Evolutionary conservation across 2,329 filamentous ascomycete genomes (phyloP).

Genomic region (Rosellinia necatrix): DNA sequence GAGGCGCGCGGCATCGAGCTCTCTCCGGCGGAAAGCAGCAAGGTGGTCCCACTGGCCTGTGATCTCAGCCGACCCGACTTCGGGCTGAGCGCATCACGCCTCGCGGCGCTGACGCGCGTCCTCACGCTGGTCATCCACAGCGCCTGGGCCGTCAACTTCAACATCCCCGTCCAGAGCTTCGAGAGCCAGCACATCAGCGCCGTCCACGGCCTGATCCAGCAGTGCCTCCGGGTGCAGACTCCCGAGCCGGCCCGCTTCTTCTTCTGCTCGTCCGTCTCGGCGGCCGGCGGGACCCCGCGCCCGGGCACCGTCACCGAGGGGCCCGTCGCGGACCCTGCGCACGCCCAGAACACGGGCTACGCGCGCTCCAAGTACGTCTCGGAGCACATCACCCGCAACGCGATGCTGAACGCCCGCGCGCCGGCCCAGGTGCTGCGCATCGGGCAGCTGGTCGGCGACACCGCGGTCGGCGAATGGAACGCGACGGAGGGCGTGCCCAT

Average conservation of each 20-base stretch:
- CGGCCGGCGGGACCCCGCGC: constrained; percentile 46
- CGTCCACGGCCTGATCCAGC: constrained; percentile 49
- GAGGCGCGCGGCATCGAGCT: constrained; percentile 43
- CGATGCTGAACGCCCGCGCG: constrained; percentile 39
- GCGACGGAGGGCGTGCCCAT: constrained; percentile 54
- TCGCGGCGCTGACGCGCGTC: constrained; percentile 35
- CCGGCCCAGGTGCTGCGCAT: constrained; percentile 45
- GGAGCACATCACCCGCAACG: constrained; percentile 48
- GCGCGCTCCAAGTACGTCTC: constrained; percentile 55
- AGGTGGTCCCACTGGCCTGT: constrained; percentile 46
- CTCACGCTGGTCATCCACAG: constrained; percentile 54
- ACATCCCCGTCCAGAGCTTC: constrained; percentile 52
- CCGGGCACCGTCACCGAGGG: constrained; percentile 45
- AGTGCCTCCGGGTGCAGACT: constrained; percentile 44
- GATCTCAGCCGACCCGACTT: constrained; percentile 48
- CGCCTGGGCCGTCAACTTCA: constrained; percentile 62
- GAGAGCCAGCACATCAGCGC: constrained; percentile 52
- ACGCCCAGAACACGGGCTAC: constrained; percentile 57
- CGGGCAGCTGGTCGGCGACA: constrained; percentile 55
- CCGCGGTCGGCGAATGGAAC: constrained; percentile 52
- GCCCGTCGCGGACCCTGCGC: constrained; percentile 40
- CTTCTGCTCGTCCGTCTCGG: constrained; percentile 52
- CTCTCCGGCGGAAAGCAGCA: constrained; percentile 35
- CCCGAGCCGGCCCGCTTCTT: constrained; percentile 45
- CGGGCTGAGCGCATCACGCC: constrained; percentile 42